Evolutionary conservation across 2,329 filamentous ascomycete species (phyloP).

Genomic region (Cordyceps cateniannulata): DNA sequence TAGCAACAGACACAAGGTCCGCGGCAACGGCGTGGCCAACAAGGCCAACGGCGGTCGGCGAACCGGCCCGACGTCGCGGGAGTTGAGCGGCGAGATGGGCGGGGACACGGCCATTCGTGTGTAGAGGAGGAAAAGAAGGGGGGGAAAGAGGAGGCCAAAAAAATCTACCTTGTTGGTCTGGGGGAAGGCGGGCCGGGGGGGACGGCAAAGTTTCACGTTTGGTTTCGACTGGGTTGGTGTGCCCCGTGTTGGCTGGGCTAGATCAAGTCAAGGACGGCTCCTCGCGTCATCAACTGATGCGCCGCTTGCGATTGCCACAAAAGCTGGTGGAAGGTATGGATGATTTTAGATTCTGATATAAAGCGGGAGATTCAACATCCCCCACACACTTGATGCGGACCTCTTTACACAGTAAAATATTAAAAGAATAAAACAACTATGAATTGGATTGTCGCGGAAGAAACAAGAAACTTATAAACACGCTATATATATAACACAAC

Average conservation of each 20-base stretch:
- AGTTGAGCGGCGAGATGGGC: slow-evolving; percentile 56
- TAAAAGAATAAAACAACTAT: no score
- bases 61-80: slow-evolving; percentile 46
- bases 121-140: slow-evolving; percentile 12
- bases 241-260: no score
- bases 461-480: background rate
- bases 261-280: background rate
- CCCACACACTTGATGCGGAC: no score
- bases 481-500: background rate
- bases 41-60: slow-evolving; percentile 25
- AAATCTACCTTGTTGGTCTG: background rate
- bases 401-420: no score
- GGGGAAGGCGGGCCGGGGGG: background rate
- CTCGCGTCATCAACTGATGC: slow-evolving; percentile 14
- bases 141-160: no score
- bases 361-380: slow-evolving; percentile 6
- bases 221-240: background rate
- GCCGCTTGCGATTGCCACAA: background rate
- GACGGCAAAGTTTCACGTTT: background rate
- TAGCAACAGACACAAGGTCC: slow-evolving; percentile 11
- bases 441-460: no score
- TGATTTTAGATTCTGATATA: background rate
- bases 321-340: background rate
- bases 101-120: slow-evolving; percentile 43
- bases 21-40: slow-evolving; percentile 19